A percentile compares a stretch with the other conserved stretches of the same genome.
Conservation (phyloP, 768 basidiomycete species). For the Tylopilus felleus region DNA sequence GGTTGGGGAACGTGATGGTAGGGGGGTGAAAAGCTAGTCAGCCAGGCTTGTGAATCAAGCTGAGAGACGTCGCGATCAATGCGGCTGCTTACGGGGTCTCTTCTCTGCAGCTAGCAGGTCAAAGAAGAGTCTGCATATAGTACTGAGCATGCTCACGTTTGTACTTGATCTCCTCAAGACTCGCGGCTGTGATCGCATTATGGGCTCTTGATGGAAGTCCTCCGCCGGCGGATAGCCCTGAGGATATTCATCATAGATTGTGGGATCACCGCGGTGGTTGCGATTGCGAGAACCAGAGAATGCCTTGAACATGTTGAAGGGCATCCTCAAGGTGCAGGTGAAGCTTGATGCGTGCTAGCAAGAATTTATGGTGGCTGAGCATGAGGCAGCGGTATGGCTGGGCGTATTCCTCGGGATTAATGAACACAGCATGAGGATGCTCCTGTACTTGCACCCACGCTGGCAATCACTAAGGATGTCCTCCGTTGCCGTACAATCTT, state of each 20-base stretch:
- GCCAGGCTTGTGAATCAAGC: conserved; percentile 7
- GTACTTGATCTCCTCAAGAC: conserved; percentile 27
- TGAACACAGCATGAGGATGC: conserved; percentile 4
- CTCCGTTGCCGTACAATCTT: neutral
- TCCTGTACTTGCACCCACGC: neutral
- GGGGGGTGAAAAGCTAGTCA: conserved; percentile 30
- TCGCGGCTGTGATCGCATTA: conserved; percentile 20
- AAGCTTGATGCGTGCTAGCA: conserved; percentile 14
- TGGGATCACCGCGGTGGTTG: conserved; percentile 23
- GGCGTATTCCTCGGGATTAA: conserved; percentile 24
- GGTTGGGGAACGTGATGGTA: conserved; percentile 33
- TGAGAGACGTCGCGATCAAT: neutral
- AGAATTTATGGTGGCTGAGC: conserved; percentile 29
- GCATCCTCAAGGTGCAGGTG: conserved; percentile 28
- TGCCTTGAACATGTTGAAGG: conserved; percentile 38
- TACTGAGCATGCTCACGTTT: conserved; percentile 19
- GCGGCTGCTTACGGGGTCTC: conserved; percentile 28
- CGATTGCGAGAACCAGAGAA: conserved; percentile 34
- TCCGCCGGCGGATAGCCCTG: conserved; percentile 28
- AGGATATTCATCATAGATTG: conserved; percentile 25
- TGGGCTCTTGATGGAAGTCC: conserved; percentile 24
- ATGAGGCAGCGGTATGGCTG: conserved; percentile 33
- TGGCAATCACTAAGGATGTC: neutral
- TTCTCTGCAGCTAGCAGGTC: conserved; percentile 25
- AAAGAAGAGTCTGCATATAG: conserved; percentile 1